Base-by-base conservation (phyloP, 2,329 filamentous ascomycete genomes). In the Metarhizium anisopliae region DNA sequence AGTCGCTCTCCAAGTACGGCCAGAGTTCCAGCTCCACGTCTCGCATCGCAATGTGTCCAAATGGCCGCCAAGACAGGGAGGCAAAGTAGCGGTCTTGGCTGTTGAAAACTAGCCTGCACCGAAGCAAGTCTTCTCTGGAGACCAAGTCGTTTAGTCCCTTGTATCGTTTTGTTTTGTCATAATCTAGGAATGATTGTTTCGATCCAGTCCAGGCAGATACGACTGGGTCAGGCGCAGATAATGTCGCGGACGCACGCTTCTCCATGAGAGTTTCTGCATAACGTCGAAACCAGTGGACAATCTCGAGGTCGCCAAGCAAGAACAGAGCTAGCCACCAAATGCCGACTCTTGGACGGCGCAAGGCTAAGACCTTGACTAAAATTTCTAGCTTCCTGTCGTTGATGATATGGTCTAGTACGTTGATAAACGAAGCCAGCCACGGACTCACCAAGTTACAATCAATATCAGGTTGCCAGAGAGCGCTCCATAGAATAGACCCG, bases 381-480 rank as follows among this genome's bases (percentile, higher is more conserved):
- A 54, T 58, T 1, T 58, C 57, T 3, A 59, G 5, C 14, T 57
- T 47, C 20, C 52, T 50, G n/a, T 36, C 40, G 20, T 58, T 47
- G 14, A 63, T 47, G 32, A 55, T 45, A 2, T 56, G 58, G 6
- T 50, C 29, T 4, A 63, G 30, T 4, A 56, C 55, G 45, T 55
- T 50, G 14, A 58, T 55, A 42, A 56, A 57, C 8, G 55, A 56
- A 25, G 47, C 56, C 13, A 63, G 52, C 62, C 63, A 64, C 4
- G 61, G 59, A 45, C 62, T 60, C 3, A 62, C 61, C 32, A 61
- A n/a, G 49, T 63, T 63, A 55, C 61, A 64, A 47, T 59, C 47
- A n/a, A 64, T 47, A 25, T 61, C 60, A 32, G 60, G 61, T 36
- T 63, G 61, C 62, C 61, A 64, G 50, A 64, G 62, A n/a, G 62